phyloP scores from a whole-genome alignment of 2,329 filamentous ascomycete genomes.

The Fusarium irregulare region DNA sequence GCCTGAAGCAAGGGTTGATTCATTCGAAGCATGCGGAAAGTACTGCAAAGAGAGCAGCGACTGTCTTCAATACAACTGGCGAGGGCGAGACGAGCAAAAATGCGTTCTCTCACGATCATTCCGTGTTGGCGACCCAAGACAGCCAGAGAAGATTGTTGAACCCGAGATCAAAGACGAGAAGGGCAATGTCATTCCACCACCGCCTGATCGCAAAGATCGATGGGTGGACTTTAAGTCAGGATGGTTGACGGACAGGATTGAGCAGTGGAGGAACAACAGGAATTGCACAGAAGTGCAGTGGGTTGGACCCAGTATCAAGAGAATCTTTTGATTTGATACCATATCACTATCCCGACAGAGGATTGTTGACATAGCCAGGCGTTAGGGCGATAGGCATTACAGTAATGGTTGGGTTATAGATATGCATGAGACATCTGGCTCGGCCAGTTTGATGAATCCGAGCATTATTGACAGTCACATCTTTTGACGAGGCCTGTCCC shows the following conservation, averaged over 20 bases:
- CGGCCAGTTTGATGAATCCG: background rate
- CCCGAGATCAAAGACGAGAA: slow-evolving; percentile 44
- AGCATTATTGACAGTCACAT: background rate
- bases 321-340: slow-evolving; percentile 42
- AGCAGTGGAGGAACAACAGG: slow-evolving; percentile 42
- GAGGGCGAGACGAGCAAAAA: slow-evolving; percentile 47
- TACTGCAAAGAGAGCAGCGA: slow-evolving; percentile 43
- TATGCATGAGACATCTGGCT: slow-evolving; percentile 19
- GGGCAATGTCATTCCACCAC: slow-evolving; percentile 39
- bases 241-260: slow-evolving; percentile 45
- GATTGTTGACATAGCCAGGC: slow-evolving; percentile 31
- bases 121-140: slow-evolving; percentile 43
- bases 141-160: slow-evolving; percentile 41
- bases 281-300: slow-evolving; percentile 48
- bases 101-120: slow-evolving; percentile 47
- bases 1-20: slow-evolving; percentile 42
- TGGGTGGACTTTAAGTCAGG: slow-evolving; percentile 49
- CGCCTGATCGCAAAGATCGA: slow-evolving; percentile 30
- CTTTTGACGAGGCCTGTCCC: background rate
- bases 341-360: background rate
- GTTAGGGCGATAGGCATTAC: slow-evolving; percentile 32
- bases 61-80: slow-evolving; percentile 50
- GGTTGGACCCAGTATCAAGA: slow-evolving; percentile 50
- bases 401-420: slow-evolving; percentile 20
- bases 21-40: slow-evolving; percentile 45